Base-by-base conservation (phyloP, 495 filamentous ascomycete genomes). In the Penicillium simplicissimum region DNA sequence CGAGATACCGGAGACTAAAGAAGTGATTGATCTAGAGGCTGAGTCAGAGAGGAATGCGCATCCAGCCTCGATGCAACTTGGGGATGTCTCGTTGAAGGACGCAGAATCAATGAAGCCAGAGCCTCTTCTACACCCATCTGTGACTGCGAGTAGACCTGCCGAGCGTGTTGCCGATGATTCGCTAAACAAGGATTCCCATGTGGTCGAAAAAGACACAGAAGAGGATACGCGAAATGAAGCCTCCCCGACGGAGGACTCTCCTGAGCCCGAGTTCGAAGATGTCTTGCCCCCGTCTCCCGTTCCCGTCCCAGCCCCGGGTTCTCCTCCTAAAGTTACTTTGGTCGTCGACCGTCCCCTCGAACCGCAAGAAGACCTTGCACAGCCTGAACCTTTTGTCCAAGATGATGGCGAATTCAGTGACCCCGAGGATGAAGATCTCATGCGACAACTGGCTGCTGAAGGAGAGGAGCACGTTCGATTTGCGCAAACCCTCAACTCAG, bases 381-480 rank as follows among this genome's bases (percentile, higher is more conserved):
- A 64, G 17, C 23, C 60, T 28, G 74, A 68, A 9, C 68, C 63
- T 13, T 60, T 75, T 37, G 66, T 75, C 1, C 74, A 79, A 47
- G 74, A 80, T 10, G 65, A 74, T 37, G 76, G 63, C 36, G 81
- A 87, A 8, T 91, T 89, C 66, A 91, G 87, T 31, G 94, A 98
- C 63, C 88, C 92, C 0, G 94, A 97, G 76, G 94, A 98, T 61
- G 92, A 92, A 72, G 92, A 95, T 52, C 80, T 98, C 6, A 79
- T 98, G 42, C 84, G 82, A 25, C 91, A 93, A 62, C 85, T 98
- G 62, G 92, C 91, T 10, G 84, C 87, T 8, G 95, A 98, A 80
- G 88, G 87, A 3, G 90, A 96, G 77, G 95, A 97, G 61, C 93
- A 98, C 69, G 92, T 88, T 8, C 85, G 93, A 8, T 98, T 98